Evolutionary conservation across 345 rosid species (phyloP).

Genomic region (Brassica incana): DNA sequence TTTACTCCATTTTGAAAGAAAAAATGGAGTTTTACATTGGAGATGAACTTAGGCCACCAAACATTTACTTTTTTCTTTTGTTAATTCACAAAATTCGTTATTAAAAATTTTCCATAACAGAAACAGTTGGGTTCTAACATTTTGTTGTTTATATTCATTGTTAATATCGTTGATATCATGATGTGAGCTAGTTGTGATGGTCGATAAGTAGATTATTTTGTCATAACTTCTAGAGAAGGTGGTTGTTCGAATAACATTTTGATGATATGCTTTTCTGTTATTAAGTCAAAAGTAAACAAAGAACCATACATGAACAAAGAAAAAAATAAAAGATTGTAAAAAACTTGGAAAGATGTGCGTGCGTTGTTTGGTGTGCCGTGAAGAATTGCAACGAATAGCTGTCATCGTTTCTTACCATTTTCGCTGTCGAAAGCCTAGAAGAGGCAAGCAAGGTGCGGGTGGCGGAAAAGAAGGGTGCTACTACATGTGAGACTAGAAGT

Average conservation of each 20-base stretch:
- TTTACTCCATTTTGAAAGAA: no score
- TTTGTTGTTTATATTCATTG: neutral
- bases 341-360: neutral
- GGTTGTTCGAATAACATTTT: neutral
- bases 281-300: no score
- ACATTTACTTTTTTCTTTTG: no score
- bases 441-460: slow-evolving; percentile 33
- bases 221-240: neutral
- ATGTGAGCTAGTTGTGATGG: neutral
- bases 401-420: slow-evolving; percentile 7
- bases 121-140: neutral
- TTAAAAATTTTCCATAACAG: neutral
- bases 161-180: neutral
- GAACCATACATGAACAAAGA: no score
- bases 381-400: neutral
- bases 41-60: no score
- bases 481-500: slow-evolving; percentile 27
- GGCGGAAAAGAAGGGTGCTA: slow-evolving; percentile 4
- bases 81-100: neutral
- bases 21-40: no score
- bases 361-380: neutral
- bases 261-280: no score
- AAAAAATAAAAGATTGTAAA: no score
- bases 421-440: neutral
- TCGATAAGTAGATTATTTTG: neutral